Evolutionary conservation across 2,329 filamentous ascomycete genomes (phyloP).

Genomic region (Triangularia verruculosa): DNA sequence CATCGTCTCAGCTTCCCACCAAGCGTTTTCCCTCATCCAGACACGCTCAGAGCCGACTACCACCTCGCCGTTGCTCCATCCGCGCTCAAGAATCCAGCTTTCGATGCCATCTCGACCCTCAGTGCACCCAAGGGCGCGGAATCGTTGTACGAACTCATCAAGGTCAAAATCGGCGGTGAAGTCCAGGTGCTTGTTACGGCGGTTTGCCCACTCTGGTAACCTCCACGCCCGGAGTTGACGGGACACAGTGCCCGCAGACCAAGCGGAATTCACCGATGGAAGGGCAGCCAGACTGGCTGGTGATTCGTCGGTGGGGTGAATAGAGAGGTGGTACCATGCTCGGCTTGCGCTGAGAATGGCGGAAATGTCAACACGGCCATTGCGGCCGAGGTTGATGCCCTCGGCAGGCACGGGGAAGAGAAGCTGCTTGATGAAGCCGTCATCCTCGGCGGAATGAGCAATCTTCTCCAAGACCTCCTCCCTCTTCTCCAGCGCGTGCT

Average conservation of each 20-base stretch:
- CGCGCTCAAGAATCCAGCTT: conserved; percentile 88
- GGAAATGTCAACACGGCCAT: conserved; percentile 75
- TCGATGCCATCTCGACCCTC: conserved; percentile 92
- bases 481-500: conserved; percentile 75
- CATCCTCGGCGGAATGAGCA: conserved; percentile 74
- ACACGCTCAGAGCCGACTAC: conserved; percentile 86
- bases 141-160: conserved; percentile 85
- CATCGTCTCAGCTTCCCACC: conserved; percentile 98
- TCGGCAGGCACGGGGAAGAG: conserved; percentile 75
- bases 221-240: conserved; percentile 91
- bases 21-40: conserved; percentile 90
- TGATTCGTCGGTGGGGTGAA: conserved; percentile 87
- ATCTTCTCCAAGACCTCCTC: conserved; percentile 85
- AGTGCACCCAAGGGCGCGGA: conserved; percentile 77
- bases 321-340: conserved; percentile 88
- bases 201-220: conserved; percentile 93
- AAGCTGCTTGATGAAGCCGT: conserved; percentile 76
- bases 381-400: conserved; percentile 76
- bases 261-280: conserved; percentile 71
- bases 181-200: conserved; percentile 84
- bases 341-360: conserved; percentile 76
- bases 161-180: conserved; percentile 96
- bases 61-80: conserved; percentile 98
- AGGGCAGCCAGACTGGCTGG: conserved; percentile 72
- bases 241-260: conserved; percentile 91